Evolutionary conservation across 345 rosid species (phyloP).

Genomic region (Pseudoturritis turrita): DNA sequence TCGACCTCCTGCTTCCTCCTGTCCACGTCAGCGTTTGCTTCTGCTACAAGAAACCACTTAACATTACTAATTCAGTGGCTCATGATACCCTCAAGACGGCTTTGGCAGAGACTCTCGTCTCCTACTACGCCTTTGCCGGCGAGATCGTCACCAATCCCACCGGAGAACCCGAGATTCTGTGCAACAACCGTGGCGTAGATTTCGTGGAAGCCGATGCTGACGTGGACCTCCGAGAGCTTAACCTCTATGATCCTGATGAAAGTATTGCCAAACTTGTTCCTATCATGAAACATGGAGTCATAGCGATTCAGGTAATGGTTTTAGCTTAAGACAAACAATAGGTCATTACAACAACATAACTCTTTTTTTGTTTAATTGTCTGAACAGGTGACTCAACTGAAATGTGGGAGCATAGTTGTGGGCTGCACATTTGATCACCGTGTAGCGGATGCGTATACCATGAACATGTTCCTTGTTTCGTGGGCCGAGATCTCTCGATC

Average conservation of each 20-base stretch:
- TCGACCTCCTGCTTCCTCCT: slow-evolving; percentile 78
- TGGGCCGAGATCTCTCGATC: slow-evolving; percentile 63
- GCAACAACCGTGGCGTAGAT: slow-evolving; percentile 83
- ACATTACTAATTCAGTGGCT: slow-evolving; percentile 14
- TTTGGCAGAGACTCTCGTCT: slow-evolving; percentile 57
- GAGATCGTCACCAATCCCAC: slow-evolving; percentile 52
- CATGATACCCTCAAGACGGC: slow-evolving; percentile 46
- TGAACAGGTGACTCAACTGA: slow-evolving; percentile 53
- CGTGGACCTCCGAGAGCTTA: slow-evolving; percentile 46
- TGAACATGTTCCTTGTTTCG: slow-evolving; percentile 64
- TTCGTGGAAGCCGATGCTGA: slow-evolving; percentile 61
- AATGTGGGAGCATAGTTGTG: slow-evolving; percentile 64
- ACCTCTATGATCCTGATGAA: slow-evolving; percentile 64
- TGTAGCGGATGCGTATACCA: slow-evolving; percentile 65
- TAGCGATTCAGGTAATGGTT: slow-evolving; percentile 62
- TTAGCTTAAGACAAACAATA: neutral
- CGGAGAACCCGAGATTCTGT: slow-evolving; percentile 79
- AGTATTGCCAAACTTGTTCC: slow-evolving; percentile 66
- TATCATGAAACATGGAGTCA: slow-evolving; percentile 46
- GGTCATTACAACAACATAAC: slow-evolving; percentile 3
- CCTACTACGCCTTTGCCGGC: slow-evolving; percentile 71
- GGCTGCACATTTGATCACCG: slow-evolving; percentile 80
- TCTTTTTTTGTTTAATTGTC: neutral
- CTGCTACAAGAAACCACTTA: slow-evolving; percentile 46
- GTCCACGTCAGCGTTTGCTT: slow-evolving; percentile 59